Evolutionary conservation across 176 grass and related monocot species (phyloP).

Genomic region (Themeda triandra): DNA sequence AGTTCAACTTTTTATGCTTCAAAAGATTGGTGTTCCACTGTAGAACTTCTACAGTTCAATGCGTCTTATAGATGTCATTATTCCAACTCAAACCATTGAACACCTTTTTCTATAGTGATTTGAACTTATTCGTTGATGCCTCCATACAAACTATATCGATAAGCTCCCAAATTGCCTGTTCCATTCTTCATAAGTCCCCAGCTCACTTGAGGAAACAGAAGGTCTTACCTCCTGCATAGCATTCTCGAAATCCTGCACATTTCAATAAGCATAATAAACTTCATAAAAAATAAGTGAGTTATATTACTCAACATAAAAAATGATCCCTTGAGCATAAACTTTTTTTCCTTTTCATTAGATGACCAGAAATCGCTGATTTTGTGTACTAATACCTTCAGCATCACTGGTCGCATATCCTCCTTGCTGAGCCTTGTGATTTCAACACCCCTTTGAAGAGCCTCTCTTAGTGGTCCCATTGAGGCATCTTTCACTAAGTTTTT

Average conservation of each 20-base stretch:
- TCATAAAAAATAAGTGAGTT: neutral
- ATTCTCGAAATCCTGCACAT: slow-evolving; percentile 80
- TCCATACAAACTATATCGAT: slow-evolving; percentile 37
- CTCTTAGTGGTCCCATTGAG: slow-evolving; percentile 91
- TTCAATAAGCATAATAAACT: slow-evolving; percentile 30
- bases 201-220: slow-evolving; percentile 80
- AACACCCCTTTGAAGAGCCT: slow-evolving; percentile 63
- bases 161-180: slow-evolving; percentile 91
- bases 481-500: slow-evolving; percentile 99
- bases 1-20: neutral
- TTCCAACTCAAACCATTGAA: neutral
- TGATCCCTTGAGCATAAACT: neutral
- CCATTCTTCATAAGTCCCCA: slow-evolving; percentile 86
- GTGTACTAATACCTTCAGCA: slow-evolving; percentile 59
- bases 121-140: slow-evolving; percentile 17
- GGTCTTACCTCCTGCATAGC: slow-evolving; percentile 87
- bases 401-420: slow-evolving; percentile 79
- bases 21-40: neutral
- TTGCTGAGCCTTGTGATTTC: slow-evolving; percentile 79
- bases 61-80: neutral
- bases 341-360: neutral
- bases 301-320: slow-evolving; percentile 17
- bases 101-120: neutral
- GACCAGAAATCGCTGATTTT: neutral
- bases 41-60: neutral